Conservation (phyloP, 2,329 filamentous ascomycete species). For the Trichoderma sp. region DNA sequence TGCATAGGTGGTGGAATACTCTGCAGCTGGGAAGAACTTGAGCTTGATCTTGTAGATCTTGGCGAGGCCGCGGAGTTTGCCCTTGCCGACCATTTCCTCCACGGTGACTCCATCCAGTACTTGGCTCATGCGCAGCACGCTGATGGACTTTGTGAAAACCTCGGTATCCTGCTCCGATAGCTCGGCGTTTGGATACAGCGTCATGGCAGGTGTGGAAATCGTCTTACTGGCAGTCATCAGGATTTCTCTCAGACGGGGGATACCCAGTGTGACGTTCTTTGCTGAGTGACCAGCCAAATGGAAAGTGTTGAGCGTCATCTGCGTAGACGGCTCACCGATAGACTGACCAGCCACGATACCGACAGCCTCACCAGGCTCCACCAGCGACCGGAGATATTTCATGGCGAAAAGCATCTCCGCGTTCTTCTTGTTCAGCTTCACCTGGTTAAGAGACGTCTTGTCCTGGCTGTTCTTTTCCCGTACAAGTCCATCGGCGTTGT, state of each 20-base stretch:
- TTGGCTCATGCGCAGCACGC: constrained; percentile 78
- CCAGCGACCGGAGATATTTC: constrained; percentile 88
- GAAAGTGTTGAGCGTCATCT: constrained; percentile 99
- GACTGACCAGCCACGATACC: constrained; percentile 97
- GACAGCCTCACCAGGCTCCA: constrained; percentile 94
- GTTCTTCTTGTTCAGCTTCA: constrained; percentile 63
- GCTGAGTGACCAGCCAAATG: constrained; percentile 98
- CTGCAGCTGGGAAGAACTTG: constrained; percentile 78
- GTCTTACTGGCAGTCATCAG: constrained; percentile 92
- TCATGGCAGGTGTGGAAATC: constrained; percentile 92
- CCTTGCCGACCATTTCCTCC: constrained; percentile 75
- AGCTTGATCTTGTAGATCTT: constrained; percentile 85
- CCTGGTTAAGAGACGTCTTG: constrained; percentile 32
- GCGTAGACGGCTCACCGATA: constrained; percentile 93
- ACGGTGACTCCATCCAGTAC: constrained; percentile 81
- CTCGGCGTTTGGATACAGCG: constrained; percentile 73
- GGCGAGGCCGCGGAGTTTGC: constrained; percentile 66
- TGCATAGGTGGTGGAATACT: constrained; percentile 84
- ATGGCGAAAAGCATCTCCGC: constrained; percentile 84
- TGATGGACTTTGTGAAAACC: constrained; percentile 89
- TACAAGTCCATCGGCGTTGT: constrained; percentile 67
- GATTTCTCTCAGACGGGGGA: constrained; percentile 94
- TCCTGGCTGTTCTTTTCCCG: constrained; percentile 44
- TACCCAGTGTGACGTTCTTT: constrained; percentile 98
- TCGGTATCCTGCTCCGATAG: constrained; percentile 68